Percentiles rank a stretch among this genome's conserved stretches.
Evolutionary conservation across 805 yeast genomes (phyloP).

Genomic region (Nakazawaea siamensis): DNA sequence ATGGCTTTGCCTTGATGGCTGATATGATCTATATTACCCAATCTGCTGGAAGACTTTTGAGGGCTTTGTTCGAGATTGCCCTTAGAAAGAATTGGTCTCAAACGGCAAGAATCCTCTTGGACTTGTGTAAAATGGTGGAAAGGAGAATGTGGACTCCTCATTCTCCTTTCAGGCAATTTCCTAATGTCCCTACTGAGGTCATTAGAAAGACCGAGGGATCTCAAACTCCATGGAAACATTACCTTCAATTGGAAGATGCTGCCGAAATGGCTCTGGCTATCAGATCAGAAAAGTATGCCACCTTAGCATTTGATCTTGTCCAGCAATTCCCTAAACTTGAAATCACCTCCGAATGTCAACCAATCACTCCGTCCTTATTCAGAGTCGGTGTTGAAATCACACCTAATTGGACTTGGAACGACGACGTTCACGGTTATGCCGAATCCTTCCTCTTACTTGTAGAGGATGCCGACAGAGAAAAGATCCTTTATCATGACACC

Average conservation of each 20-base stretch:
- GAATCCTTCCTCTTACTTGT: constrained; percentile 66
- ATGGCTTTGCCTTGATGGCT: constrained; percentile 85
- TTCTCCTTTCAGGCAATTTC: constrained; percentile 82
- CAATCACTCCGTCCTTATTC: constrained; percentile 64
- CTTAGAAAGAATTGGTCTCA: constrained; percentile 64
- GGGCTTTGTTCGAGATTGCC: constrained; percentile 81
- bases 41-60: constrained; percentile 79
- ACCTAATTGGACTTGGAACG: constrained; percentile 80
- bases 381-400: constrained; percentile 56
- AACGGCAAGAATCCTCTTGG: constrained; percentile 47
- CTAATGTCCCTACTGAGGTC: constrained; percentile 60
- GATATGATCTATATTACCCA: constrained; percentile 93
- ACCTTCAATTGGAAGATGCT: constrained; percentile 54
- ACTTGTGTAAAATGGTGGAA: constrained; percentile 74
- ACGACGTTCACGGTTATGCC: constrained; percentile 46
- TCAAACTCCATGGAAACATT: constrained; percentile 74
- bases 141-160: constrained; percentile 75
- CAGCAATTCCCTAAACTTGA: constrained; percentile 66
- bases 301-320: constrained; percentile 46
- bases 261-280: constrained; percentile 81
- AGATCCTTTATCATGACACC: constrained; percentile 49
- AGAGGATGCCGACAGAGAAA: constrained; percentile 81
- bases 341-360: constrained; percentile 57
- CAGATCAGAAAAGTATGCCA: constrained; percentile 61
- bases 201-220: constrained; percentile 72